Evolutionary conservation across 306 rosid species (phyloP).

Genomic region (Glycine latifolia): DNA sequence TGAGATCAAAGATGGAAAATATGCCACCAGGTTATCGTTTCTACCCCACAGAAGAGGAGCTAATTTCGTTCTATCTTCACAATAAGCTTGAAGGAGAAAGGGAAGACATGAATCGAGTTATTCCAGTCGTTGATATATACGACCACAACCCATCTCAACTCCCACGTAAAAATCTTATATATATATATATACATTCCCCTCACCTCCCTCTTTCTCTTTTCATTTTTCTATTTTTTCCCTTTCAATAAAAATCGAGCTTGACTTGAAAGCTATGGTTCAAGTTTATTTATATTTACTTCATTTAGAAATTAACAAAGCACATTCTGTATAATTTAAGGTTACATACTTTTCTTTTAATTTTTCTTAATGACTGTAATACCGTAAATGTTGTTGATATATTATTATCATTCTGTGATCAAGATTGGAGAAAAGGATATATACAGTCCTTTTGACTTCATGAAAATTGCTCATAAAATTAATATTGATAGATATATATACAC

Average conservation of each 20-base stretch:
- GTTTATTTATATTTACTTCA: neutral
- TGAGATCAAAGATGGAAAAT: slow-evolving; percentile 49
- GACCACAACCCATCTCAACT: slow-evolving; percentile 74
- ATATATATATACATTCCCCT: too few species aligned
- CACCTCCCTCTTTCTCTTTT: neutral
- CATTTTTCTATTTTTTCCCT: neutral
- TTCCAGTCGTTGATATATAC: slow-evolving; percentile 73
- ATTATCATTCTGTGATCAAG: too few species aligned
- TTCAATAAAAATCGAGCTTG: neutral
- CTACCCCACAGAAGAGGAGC: slow-evolving; percentile 89
- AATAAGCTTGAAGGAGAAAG: slow-evolving; percentile 68
- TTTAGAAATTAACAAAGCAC: neutral
- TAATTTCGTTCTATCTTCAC: slow-evolving; percentile 69
- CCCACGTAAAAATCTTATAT: slow-evolving; percentile 63
- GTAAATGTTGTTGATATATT: neutral
- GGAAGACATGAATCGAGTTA: slow-evolving; percentile 59
- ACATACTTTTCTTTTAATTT: neutral
- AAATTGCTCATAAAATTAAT: too few species aligned
- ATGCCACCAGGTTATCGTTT: slow-evolving; percentile 83
- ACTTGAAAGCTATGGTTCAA: slow-evolving; percentile 5
- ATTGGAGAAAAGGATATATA: too few species aligned
- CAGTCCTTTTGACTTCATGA: too few species aligned
- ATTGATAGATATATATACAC: too few species aligned
- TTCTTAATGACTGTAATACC: neutral
- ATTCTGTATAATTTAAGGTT: neutral